These are phyloP conservation scores for Trichophyton benhamiae DNA, from an alignment of 2,329 filamentous ascomycete species.

Conservation along the genomic window DNA sequence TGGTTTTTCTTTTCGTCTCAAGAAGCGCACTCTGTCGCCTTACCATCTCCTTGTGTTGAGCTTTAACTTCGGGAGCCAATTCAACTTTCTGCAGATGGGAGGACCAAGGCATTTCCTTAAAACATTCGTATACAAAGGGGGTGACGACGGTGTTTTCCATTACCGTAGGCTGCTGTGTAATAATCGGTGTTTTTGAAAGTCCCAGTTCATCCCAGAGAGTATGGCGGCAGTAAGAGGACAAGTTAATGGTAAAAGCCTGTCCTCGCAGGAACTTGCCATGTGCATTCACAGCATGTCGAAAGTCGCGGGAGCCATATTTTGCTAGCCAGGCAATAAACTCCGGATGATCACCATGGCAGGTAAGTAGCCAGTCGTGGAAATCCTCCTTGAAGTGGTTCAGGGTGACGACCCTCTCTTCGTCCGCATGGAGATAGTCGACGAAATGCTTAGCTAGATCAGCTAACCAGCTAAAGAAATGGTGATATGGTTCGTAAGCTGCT, in stretches of 20 bases:
- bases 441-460: constrained; percentile 59
- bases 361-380: constrained; percentile 48
- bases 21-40: constrained; percentile 7
- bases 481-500: constrained; percentile 50
- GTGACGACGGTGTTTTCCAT: constrained; percentile 51
- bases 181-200: constrained; percentile 21
- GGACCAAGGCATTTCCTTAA: constrained; percentile 44
- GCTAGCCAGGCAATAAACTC: constrained; percentile 45
- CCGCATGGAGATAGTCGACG: constrained; percentile 48
- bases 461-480: constrained; percentile 56
- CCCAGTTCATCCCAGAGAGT: constrained; percentile 45
- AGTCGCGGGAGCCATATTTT: constrained; percentile 44
- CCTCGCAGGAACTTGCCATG: constrained; percentile 54
- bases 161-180: constrained; percentile 14
- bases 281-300: constrained; percentile 47
- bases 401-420: constrained; percentile 27
- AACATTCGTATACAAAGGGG: constrained; percentile 52
- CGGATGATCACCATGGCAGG: constrained; percentile 32
- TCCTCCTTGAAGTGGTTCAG: constrained; percentile 45
- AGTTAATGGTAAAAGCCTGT: constrained; percentile 45
- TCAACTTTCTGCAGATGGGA: constrained; percentile 34
- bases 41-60: constrained; percentile 5
- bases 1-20: neutral
- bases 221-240: constrained; percentile 26
- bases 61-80: constrained; percentile 33